Evolutionary conservation across 441 rosid species (phyloP).

Genomic region (Omphalea diandra): DNA sequence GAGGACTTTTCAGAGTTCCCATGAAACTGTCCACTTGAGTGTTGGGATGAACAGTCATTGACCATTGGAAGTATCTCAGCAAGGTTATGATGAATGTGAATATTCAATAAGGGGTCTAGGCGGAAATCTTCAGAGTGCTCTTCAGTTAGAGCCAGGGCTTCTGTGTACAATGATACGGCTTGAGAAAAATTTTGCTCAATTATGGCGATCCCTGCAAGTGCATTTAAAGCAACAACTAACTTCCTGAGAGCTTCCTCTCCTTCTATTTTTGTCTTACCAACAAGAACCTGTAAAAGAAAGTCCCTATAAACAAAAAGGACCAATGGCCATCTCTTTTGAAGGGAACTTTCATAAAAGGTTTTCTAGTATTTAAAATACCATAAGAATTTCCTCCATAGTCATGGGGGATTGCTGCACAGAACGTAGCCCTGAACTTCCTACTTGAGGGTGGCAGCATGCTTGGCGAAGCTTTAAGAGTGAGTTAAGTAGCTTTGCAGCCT

Average conservation of each 20-base stretch:
- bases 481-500: conserved; percentile 84
- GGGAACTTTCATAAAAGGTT: conserved; percentile 9
- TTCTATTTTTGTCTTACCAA: conserved; percentile 84
- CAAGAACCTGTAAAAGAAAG: conserved; percentile 65
- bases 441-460: conserved; percentile 99
- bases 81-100: conserved; percentile 93
- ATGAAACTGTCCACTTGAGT: conserved; percentile 27
- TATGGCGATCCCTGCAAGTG: conserved; percentile 90
- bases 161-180: conserved; percentile 75
- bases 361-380: conserved; percentile 44
- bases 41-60: conserved; percentile 33
- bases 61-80: conserved; percentile 64
- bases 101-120: conserved; percentile 84
- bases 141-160: conserved; percentile 65
- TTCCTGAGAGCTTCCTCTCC: conserved; percentile 98
- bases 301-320: conserved; percentile 24
- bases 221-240: conserved; percentile 86
- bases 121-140: conserved; percentile 87
- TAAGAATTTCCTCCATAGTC: conserved; percentile 93
- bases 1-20: conserved; percentile 39
- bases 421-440: conserved; percentile 94
- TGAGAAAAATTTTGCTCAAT: conserved; percentile 62
- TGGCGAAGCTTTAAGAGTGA: conserved; percentile 99
- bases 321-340: conserved; percentile 6
- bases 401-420: conserved; percentile 93